Evolutionary conservation across 1,284 basidiomycete genomes (phyloP).

Genomic region (Cutaneotrichosporon mucoides): DNA sequence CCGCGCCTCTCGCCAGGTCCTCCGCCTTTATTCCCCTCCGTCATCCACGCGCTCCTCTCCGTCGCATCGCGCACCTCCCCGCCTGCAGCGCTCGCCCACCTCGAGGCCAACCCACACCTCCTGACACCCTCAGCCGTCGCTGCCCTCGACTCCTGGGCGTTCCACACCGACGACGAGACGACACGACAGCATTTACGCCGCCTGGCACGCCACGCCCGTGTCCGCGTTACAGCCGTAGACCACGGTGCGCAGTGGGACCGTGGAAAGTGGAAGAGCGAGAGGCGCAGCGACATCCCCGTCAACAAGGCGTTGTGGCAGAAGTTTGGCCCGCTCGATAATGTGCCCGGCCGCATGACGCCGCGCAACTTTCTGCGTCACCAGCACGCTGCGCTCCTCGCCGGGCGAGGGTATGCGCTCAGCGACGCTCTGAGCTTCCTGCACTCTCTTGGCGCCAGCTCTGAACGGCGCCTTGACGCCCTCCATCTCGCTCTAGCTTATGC

Average conservation of each 20-base stretch:
- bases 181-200: neutral
- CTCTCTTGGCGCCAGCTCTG: neutral
- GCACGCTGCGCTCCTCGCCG: slow-evolving; percentile 7
- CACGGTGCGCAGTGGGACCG: neutral
- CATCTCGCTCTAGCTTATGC: slow-evolving; percentile 6
- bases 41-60: slow-evolving; percentile 5
- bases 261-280: neutral
- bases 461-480: neutral
- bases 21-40: neutral
- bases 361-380: slow-evolving; percentile 1
- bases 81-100: neutral
- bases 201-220: neutral
- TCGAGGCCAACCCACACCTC: neutral
- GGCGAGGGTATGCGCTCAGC: neutral
- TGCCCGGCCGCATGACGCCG: too few relatives aligned
- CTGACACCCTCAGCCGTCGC: neutral
- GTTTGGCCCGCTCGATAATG: neutral
- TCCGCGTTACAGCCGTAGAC: neutral
- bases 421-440: neutral
- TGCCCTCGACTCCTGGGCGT: slow-evolving; percentile 5
- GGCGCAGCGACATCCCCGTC: neutral
- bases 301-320: slow-evolving; percentile 3
- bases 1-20: too few relatives aligned
- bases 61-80: neutral
- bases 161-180: neutral